Evolutionary conservation across 2,329 filamentous ascomycete genomes (phyloP).

Genomic region (Elsinoe necatrix): DNA sequence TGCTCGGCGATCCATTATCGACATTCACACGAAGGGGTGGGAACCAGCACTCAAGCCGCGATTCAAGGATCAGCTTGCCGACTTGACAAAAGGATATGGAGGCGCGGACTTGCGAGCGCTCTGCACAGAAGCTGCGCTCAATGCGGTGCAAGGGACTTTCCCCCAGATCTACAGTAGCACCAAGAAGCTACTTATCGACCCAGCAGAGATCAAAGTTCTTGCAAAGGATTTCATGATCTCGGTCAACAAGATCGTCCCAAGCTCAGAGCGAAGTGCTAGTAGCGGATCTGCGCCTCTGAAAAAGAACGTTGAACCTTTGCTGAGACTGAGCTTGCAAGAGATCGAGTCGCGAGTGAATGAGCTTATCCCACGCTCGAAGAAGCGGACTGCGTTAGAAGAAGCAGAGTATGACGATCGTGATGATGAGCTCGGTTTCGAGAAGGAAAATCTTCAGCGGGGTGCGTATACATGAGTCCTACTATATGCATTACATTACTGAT

Average conservation of each 20-base stretch:
- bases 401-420: conserved; percentile 87
- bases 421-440: conserved; percentile 71
- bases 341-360: conserved; percentile 60
- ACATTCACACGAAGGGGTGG: conserved; percentile 95
- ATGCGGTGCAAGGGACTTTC: conserved; percentile 89
- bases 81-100: conserved; percentile 90
- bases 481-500: background rate
- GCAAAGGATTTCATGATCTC: conserved; percentile 97
- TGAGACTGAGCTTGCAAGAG: conserved; percentile 62
- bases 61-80: conserved; percentile 77
- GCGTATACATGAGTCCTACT: background rate
- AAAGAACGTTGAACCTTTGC: conserved; percentile 68
- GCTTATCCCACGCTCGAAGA: conserved; percentile 75
- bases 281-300: conserved; percentile 77
- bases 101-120: conserved; percentile 90
- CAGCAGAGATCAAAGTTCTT: conserved; percentile 72
- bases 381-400: conserved; percentile 82
- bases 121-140: conserved; percentile 91
- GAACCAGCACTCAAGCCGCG: conserved; percentile 61
- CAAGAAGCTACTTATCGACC: conserved; percentile 82
- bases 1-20: conserved; percentile 74
- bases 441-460: conserved; percentile 61
- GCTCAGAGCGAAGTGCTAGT: conserved; percentile 80
- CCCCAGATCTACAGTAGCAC: conserved; percentile 91
- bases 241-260: conserved; percentile 91